Evolutionary conservation across 2,329 filamentous ascomycete species (phyloP).

Genomic region (Phialophora chinensis): DNA sequence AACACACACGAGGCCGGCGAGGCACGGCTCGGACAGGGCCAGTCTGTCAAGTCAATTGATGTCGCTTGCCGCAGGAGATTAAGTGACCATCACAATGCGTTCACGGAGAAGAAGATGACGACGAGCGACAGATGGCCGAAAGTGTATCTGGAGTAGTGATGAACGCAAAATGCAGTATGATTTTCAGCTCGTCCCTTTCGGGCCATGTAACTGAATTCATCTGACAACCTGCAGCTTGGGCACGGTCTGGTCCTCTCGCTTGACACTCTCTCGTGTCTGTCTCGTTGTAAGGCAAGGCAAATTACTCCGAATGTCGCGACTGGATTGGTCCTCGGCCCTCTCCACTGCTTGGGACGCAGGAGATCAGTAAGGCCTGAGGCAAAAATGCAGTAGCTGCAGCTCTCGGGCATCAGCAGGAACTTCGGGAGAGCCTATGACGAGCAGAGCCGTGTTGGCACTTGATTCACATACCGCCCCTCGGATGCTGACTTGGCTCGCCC

Average conservation of each 20-base stretch:
- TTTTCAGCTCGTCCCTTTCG: slow-evolving; percentile 16
- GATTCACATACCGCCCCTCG: slow-evolving; percentile 33
- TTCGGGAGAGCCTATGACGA: slow-evolving; percentile 13
- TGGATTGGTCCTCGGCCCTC: slow-evolving; percentile 13
- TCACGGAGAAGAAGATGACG: slow-evolving; percentile 2
- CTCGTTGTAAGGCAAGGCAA: slow-evolving; percentile 5
- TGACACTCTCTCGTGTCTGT: slow-evolving; percentile 10
- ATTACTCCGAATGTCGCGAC: not conserved
- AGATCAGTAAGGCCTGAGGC: slow-evolving; percentile 5
- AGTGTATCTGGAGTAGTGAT: not conserved
- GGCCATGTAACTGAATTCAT: slow-evolving; percentile 6
- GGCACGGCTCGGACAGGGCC: slow-evolving; percentile 3
- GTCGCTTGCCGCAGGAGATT: slow-evolving; percentile 1
- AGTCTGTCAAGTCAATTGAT: slow-evolving; percentile 1
- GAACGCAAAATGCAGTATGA: not conserved
- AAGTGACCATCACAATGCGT: not conserved
- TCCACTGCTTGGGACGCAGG: not conserved
- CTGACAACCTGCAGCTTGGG: slow-evolving; percentile 13
- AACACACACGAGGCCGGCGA: slow-evolving; percentile 10
- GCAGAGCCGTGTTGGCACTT: not conserved
- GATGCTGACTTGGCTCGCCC: slow-evolving; percentile 20
- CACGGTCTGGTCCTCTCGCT: slow-evolving; percentile 3
- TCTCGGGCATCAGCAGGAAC: slow-evolving; percentile 23
- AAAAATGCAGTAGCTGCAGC: slow-evolving; percentile 3
- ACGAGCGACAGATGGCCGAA: not conserved